phyloP scores from a whole-genome alignment of 1,139 yeast species.

The Taphrina pruni region DNA sequence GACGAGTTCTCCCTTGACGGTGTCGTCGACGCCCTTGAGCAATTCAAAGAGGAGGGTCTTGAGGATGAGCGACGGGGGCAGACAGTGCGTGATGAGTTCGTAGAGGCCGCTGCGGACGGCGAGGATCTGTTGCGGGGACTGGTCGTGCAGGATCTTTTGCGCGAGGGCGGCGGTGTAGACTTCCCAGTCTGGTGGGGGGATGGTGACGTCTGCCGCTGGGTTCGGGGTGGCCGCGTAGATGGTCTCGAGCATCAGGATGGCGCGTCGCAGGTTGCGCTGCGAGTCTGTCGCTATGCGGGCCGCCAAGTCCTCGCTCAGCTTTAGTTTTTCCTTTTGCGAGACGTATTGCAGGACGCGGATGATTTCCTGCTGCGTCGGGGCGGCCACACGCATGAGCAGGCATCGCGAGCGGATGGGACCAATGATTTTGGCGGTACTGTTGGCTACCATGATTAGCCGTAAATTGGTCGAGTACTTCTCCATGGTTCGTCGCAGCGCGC shows the following conservation, averaged over 20 bases:
- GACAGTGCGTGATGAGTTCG: slow-evolving; percentile 88
- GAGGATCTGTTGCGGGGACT: slow-evolving; percentile 70
- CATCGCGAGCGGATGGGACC: slow-evolving; percentile 95
- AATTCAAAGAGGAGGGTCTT: slow-evolving; percentile 58
- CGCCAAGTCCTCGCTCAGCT: slow-evolving; percentile 57
- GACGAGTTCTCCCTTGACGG: slow-evolving; percentile 62
- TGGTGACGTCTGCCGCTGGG: slow-evolving; percentile 51
- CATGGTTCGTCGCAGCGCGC: slow-evolving; percentile 96
- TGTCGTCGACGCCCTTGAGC: slow-evolving; percentile 58
- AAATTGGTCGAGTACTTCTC: slow-evolving; percentile 91
- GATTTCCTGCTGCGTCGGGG: slow-evolving; percentile 71
- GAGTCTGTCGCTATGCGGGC: slow-evolving; percentile 62
- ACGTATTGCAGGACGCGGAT: slow-evolving; percentile 61
- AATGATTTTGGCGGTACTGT: slow-evolving; percentile 87
- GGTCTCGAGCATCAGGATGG: slow-evolving; percentile 82
- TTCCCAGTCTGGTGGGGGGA: slow-evolving; percentile 85
- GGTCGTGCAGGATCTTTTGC: slow-evolving; percentile 61
- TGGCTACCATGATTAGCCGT: slow-evolving; percentile 81
- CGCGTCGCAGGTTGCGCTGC: slow-evolving; percentile 76
- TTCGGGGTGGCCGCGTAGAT: slow-evolving; percentile 66
- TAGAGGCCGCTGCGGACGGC: slow-evolving; percentile 76
- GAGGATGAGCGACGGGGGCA: slow-evolving; percentile 80
- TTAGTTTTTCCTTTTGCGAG: slow-evolving; percentile 63
- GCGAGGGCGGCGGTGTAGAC: slow-evolving; percentile 72
- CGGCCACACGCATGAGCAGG: slow-evolving; percentile 78